Conservation (phyloP, 352 stramenopile species). For the Globisporangium sylvaticum region DNA sequence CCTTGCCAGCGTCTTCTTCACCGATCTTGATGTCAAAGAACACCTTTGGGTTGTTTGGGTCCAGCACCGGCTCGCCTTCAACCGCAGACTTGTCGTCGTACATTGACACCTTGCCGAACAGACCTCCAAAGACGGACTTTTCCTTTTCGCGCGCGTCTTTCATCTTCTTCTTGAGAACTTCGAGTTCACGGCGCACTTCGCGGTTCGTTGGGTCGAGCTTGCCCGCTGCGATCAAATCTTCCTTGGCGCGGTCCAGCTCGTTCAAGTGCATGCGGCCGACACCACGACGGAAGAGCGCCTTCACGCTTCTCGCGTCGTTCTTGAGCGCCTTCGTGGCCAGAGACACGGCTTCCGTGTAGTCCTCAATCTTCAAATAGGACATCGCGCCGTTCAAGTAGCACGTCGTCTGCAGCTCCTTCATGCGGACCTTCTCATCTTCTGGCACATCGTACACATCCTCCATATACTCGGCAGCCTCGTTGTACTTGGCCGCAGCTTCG, state of each 20-base stretch:
- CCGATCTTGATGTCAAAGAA: conserved; percentile 98
- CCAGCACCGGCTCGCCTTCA: conserved; percentile 49
- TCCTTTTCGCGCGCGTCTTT: conserved; percentile 93
- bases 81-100: conserved; percentile 95
- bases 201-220: conserved; percentile 82
- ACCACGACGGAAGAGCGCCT: conserved; percentile 83
- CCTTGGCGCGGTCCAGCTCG: conserved; percentile 84
- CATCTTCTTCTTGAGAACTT: conserved; percentile 78
- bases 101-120: conserved; percentile 96
- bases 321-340: conserved; percentile 76
- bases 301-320: conserved; percentile 79
- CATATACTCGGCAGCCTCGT: conserved; percentile 73
- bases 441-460: conserved; percentile 85
- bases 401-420: conserved; percentile 88
- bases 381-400: conserved; percentile 93
- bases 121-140: conserved; percentile 94
- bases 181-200: conserved; percentile 75
- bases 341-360: conserved; percentile 88
- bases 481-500: conserved; percentile 86
- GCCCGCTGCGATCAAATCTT: conserved; percentile 77
- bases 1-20: conserved; percentile 80
- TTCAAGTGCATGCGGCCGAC: conserved; percentile 82
- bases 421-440: conserved; percentile 80
- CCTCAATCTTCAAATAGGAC: conserved; percentile 91
- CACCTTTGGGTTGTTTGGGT: conserved; percentile 94